These are phyloP conservation scores for Ophiostoma perfectum DNA, from an alignment of 2,329 filamentous ascomycete species.

Conservation along the genomic window DNA sequence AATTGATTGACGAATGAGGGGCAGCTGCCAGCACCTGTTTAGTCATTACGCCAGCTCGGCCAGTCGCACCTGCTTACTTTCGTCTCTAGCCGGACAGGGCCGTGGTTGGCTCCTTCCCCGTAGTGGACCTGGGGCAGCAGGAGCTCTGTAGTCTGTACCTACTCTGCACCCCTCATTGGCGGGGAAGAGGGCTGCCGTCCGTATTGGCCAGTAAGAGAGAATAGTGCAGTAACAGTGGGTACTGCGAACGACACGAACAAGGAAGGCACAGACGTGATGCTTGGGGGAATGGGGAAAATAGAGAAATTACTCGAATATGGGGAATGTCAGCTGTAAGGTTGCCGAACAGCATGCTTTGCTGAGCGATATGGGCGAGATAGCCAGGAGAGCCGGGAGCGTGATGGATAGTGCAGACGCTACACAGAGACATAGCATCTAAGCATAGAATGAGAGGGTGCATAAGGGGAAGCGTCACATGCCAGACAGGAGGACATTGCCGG, in stretches of 20 bases:
- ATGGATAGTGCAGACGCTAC: not conserved
- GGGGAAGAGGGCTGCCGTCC: conserved; percentile 14
- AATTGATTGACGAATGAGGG: not conserved
- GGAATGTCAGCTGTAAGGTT: conserved; percentile 15
- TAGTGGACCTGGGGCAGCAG: not conserved
- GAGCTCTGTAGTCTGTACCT: not conserved
- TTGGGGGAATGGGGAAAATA: conserved; percentile 14
- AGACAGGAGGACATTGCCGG: not conserved
- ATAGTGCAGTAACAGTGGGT: not conserved
- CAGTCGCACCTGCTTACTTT: not conserved
- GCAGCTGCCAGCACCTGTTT: not conserved
- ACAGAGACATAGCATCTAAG: not conserved
- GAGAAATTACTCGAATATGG: conserved; percentile 1
- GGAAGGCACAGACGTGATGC: not conserved
- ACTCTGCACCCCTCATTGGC: conserved; percentile 18
- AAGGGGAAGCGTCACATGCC: not conserved
- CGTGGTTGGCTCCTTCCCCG: not conserved
- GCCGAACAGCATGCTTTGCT: not conserved
- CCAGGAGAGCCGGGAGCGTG: too few relatives aligned
- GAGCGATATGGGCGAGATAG: too few relatives aligned
- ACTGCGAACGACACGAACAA: not conserved
- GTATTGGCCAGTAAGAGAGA: conserved; percentile 15
- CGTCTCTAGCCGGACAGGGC: conserved; percentile 8
- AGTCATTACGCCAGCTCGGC: conserved; percentile 5
- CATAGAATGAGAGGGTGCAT: not conserved